These are phyloP conservation scores for Saccharomycopsis guyanensis DNA, from an alignment of 805 yeast genomes.

Conservation along the genomic window DNA sequence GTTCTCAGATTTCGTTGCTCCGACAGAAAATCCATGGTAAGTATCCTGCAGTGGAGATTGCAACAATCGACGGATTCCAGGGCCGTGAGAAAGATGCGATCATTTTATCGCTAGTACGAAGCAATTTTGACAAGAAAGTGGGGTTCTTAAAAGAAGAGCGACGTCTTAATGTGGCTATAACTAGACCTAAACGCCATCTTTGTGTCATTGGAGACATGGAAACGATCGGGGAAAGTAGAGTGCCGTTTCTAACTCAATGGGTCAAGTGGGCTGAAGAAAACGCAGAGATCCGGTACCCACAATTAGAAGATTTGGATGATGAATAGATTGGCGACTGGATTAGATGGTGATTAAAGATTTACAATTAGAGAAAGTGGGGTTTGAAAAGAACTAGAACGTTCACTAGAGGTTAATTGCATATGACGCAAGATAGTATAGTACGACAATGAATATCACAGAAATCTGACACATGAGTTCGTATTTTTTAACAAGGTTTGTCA, in stretches of 20 bases:
- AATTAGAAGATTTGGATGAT: slow-evolving; percentile 22
- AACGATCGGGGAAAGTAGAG: slow-evolving; percentile 36
- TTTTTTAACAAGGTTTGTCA: too few relatives aligned
- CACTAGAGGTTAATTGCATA: too few relatives aligned
- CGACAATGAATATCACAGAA: neutral
- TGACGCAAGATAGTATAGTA: too few relatives aligned
- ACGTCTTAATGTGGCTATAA: slow-evolving; percentile 88
- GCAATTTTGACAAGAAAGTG: slow-evolving; percentile 60
- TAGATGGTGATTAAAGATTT: too few relatives aligned
- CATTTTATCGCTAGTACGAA: slow-evolving; percentile 71
- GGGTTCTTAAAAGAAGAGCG: slow-evolving; percentile 78
- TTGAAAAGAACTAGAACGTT: too few relatives aligned
- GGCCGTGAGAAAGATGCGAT: slow-evolving; percentile 92
- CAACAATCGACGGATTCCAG: slow-evolving; percentile 95
- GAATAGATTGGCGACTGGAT: too few relatives aligned
- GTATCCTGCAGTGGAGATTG: slow-evolving; percentile 54
- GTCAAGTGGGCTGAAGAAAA: slow-evolving; percentile 58
- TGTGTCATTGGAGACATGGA: slow-evolving; percentile 86
- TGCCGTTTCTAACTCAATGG: slow-evolving; percentile 55
- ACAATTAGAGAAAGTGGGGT: too few relatives aligned
- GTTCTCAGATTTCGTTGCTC: slow-evolving; percentile 70
- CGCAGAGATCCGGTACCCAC: slow-evolving; percentile 64
- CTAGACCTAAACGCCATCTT: slow-evolving; percentile 79
- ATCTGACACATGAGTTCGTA: too few relatives aligned
- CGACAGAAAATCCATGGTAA: slow-evolving; percentile 36